phyloP scores from a whole-genome alignment of 2,329 filamentous ascomycete genomes.

The Trichoderma brevicompactum region DNA sequence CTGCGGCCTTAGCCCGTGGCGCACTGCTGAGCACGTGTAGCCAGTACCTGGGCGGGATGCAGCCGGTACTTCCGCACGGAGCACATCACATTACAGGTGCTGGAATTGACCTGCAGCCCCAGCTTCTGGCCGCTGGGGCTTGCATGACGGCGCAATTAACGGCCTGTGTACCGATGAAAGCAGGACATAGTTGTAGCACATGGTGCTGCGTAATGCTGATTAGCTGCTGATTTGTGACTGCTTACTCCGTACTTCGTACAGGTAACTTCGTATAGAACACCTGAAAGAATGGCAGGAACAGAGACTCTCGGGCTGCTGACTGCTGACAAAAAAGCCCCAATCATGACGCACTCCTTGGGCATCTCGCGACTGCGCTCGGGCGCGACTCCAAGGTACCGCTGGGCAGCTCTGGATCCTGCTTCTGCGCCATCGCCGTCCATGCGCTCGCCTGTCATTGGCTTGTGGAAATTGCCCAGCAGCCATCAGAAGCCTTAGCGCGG shows the following conservation, averaged over 20 bases:
- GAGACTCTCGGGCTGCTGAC: no score
- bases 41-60: background rate
- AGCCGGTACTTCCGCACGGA: constrained; percentile 11
- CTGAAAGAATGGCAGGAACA: no score
- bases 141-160: constrained; percentile 23
- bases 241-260: background rate
- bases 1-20: background rate
- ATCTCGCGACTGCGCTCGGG: no score
- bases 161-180: background rate
- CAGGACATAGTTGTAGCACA: background rate
- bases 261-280: background rate
- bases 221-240: background rate
- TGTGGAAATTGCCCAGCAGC: constrained; percentile 25
- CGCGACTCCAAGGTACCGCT: no score
- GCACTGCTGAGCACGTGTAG: background rate
- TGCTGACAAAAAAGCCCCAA: no score
- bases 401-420: background rate
- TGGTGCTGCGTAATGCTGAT: background rate
- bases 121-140: constrained; percentile 1
- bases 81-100: constrained; percentile 8
- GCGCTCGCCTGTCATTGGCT: constrained; percentile 6
- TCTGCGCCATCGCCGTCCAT: background rate
- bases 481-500: background rate
- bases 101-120: constrained; percentile 16
- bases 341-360: no score